Percentiles rank a stretch among this genome's conserved stretches.
These are phyloP conservation scores for Chalara sp. DNA, from an alignment of 2,329 filamentous ascomycete species.

Conservation along the genomic window DNA sequence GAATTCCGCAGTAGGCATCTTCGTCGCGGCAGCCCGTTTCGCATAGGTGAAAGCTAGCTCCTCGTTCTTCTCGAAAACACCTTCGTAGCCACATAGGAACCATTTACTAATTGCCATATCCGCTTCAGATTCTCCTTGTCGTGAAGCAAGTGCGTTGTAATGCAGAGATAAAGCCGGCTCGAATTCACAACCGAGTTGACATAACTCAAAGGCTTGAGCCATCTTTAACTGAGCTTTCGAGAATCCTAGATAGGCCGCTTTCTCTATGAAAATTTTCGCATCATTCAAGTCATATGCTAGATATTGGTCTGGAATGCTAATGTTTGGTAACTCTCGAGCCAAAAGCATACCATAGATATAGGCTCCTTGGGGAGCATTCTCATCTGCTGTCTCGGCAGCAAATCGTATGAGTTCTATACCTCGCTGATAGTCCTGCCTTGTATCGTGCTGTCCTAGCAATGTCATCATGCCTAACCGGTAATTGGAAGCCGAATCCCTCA, in stretches of 20 bases:
- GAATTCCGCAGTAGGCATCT: conserved; percentile 87
- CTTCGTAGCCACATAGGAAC: conserved; percentile 94
- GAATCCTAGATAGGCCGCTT: conserved; percentile 92
- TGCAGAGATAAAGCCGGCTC: conserved; percentile 88
- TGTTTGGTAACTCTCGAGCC: conserved; percentile 83
- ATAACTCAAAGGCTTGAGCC: conserved; percentile 91
- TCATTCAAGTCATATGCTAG: conserved; percentile 65
- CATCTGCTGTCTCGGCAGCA: conserved; percentile 82
- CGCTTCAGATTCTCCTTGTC: conserved; percentile 87
- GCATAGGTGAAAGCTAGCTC: conserved; percentile 89
- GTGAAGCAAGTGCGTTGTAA: conserved; percentile 88
- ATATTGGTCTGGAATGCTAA: conserved; percentile 66
- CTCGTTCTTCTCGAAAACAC: conserved; percentile 91
- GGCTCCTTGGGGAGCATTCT: conserved; percentile 93
- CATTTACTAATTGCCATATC: conserved; percentile 96
- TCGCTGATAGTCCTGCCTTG: conserved; percentile 69
- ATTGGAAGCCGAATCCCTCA: conserved; percentile 79
- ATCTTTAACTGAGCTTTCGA: conserved; percentile 96
- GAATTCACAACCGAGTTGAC: conserved; percentile 89
- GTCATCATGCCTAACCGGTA: conserved; percentile 96
- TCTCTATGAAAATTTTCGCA: conserved; percentile 86
- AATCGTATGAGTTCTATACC: conserved; percentile 78
- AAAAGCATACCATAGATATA: conserved; percentile 96
- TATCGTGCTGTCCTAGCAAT: conserved; percentile 85
- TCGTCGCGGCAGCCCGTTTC: conserved; percentile 72